Conservation (phyloP, 2,329 filamentous ascomycete species). For the Diaporthe aspalathi region DNA sequence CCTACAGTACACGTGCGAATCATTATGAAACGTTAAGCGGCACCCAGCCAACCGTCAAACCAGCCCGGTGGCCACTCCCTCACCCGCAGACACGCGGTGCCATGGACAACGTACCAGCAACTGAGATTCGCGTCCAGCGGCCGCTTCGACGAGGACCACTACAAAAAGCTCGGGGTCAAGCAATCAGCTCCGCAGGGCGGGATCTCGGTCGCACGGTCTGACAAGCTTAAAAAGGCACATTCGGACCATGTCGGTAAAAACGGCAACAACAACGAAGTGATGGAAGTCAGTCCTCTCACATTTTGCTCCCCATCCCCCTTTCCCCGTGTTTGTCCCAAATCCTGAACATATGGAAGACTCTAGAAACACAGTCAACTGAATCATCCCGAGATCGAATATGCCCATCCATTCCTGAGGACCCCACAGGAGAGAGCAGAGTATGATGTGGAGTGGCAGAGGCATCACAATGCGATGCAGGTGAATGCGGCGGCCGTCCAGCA, state of each 20-base stretch:
- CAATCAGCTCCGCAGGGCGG: not conserved
- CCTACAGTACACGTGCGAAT: no score
- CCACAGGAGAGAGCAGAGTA: not conserved
- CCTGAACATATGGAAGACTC: not conserved
- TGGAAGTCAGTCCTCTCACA: not conserved
- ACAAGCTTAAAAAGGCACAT: not conserved
- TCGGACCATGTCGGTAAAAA: not conserved
- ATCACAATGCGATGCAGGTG: not conserved
- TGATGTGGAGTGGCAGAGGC: not conserved
- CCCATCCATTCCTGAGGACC: not conserved
- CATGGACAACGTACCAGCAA: constrained; percentile 4
- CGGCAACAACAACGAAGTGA: no score
- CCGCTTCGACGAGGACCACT: not conserved
- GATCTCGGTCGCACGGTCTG: no score
- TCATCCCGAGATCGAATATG: not conserved
- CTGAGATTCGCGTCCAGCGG: not conserved
- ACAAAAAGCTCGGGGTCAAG: not conserved
- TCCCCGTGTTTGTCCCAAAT: not conserved
- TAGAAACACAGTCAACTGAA: not conserved
- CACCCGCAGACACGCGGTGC: not conserved
- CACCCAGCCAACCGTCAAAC: not conserved
- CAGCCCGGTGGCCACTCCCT: not conserved
- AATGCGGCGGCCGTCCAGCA: not conserved
- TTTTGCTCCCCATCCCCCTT: not conserved
- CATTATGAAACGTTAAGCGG: no score